Evolutionary conservation across 23 red algal species (phyloP).

Genomic region (Gracilaria vermiculophylla): DNA sequence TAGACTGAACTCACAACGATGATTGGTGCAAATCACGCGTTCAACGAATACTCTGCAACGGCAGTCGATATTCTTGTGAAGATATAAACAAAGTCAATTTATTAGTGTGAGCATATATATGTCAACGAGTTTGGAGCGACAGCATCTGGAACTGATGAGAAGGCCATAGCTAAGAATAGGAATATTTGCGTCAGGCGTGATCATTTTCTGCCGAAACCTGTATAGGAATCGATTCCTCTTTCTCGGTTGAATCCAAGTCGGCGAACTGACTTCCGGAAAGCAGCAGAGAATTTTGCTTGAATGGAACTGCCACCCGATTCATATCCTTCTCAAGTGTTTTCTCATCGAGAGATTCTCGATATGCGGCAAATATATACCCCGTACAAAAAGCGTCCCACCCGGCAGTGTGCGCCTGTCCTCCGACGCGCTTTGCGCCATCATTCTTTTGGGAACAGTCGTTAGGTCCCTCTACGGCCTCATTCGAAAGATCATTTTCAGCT

Average conservation of each 20-base stretch:
- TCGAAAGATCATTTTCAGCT: neutral
- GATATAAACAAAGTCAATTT: too few species aligned
- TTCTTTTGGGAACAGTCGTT: neutral
- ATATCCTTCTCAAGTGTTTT: conserved; percentile 7
- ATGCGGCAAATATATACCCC: conserved; percentile 88
- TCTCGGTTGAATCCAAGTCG: neutral
- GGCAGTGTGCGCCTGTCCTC: conserved; percentile 70
- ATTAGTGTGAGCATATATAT: too few species aligned
- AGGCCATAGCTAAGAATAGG: too few species aligned
- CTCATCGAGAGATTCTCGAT: neutral
- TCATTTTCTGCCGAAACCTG: neutral
- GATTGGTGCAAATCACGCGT: too few species aligned
- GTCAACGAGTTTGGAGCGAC: too few species aligned
- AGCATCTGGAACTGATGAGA: too few species aligned
- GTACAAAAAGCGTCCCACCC: conserved; percentile 98
- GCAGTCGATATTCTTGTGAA: too few species aligned
- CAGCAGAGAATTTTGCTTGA: conserved; percentile 18
- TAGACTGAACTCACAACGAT: too few species aligned
- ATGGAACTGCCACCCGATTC: conserved; percentile 20
- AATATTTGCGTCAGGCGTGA: neutral
- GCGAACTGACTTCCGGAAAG: conserved; percentile 39
- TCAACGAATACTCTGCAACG: too few species aligned
- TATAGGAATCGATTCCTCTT: neutral
- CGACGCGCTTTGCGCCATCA: neutral
- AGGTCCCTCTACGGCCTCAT: neutral